Evolutionary conservation across 2,329 filamentous ascomycete species (phyloP), one percentile per base, ranked within the genome.

Genomic region (Alternaria sp.): DNA sequence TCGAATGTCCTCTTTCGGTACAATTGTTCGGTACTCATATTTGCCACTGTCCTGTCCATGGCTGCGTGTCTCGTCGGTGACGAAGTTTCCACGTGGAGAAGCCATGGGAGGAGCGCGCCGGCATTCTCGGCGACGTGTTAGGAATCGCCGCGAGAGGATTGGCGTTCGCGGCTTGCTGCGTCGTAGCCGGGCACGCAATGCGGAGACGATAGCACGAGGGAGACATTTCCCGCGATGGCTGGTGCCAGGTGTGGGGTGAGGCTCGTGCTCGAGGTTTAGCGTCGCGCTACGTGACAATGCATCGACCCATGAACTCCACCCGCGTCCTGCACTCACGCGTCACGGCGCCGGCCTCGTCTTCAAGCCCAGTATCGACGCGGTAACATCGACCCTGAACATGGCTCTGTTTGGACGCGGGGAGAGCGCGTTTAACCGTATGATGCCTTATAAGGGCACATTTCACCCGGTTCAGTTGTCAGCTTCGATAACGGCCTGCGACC

Each of bases 1-100:
- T 65, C 62, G 32, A 65, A 57, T n/a, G 62, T 59, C 17, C 62
- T 21, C 28, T 65, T 65, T 25, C 62, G 59, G 36, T 65, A 62
- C 13, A 65, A 40, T 44, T 65, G 62, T 45, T 65, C 62, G 15
- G 54, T 62, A 6, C 47, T 62, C 50, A 65, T 47, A 40, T 59
- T 62, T 23, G 59, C 62, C 32, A 65, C 62, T 25, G 62, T 58
- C 44, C 62, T 43, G 23, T 64, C 57, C 61, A 63, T 63, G 36
- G 36, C 36, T 40, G 36, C 9, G 36, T 40, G 36, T 11, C 36
- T 40, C 36, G 36, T 40, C n/a, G 36, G 15, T 40, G 15, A 40
- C 36, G 36, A 40, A 40, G 0, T 40, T 40, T 40, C 36, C 36
- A 40, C 36, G 0, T 40, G 36, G 32, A 17, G 36, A 40, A 40